Evolutionary conservation across 164 flowering plant species (phyloP).

Genomic region (Brasenia schreberi): DNA sequence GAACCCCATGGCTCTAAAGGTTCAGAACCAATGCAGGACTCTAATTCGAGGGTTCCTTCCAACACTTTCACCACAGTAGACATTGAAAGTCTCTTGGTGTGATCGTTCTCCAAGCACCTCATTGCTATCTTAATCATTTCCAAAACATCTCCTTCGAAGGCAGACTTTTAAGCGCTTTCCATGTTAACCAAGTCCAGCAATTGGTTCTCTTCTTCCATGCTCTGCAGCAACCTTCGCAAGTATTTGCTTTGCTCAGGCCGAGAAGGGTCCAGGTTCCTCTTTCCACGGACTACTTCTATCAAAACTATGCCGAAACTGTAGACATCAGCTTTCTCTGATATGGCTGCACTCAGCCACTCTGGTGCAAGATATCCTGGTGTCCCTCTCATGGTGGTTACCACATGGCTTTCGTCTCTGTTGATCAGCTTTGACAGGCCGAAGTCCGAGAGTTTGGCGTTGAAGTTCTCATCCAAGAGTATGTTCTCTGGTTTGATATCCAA

Average conservation of each 20-base stretch:
- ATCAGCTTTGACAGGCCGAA: slow-evolving; percentile 14
- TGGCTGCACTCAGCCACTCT: slow-evolving; percentile 4
- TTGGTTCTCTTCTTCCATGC: slow-evolving; percentile 4
- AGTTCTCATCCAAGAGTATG: slow-evolving; percentile 10
- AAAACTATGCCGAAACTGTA: slow-evolving; percentile 19
- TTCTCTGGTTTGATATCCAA: slow-evolving; percentile 19
- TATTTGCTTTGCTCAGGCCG: background rate
- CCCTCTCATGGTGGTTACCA: slow-evolving; percentile 10
- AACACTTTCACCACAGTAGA: slow-evolving; percentile 14
- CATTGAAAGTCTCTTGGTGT: slow-evolving; percentile 10
- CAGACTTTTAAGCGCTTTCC: slow-evolving; percentile 1
- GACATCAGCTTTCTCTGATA: slow-evolving; percentile 16
- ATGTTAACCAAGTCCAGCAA: slow-evolving; percentile 6
- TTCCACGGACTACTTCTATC: slow-evolving; percentile 15
- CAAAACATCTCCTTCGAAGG: slow-evolving; percentile 6
- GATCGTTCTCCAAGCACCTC: slow-evolving; percentile 14
- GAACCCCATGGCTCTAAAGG: background rate
- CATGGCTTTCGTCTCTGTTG: slow-evolving; percentile 13
- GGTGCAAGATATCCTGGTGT: slow-evolving; percentile 9
- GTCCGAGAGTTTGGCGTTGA: slow-evolving; percentile 17
- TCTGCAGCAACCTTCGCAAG: slow-evolving; percentile 7
- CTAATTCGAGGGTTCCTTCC: slow-evolving; percentile 12
- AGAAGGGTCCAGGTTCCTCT: slow-evolving; percentile 12
- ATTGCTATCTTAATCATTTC: slow-evolving; percentile 10
- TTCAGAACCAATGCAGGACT: background rate